Conservation (phyloP, 2,329 filamentous ascomycete genomes). For the Xylaria sp. region DNA sequence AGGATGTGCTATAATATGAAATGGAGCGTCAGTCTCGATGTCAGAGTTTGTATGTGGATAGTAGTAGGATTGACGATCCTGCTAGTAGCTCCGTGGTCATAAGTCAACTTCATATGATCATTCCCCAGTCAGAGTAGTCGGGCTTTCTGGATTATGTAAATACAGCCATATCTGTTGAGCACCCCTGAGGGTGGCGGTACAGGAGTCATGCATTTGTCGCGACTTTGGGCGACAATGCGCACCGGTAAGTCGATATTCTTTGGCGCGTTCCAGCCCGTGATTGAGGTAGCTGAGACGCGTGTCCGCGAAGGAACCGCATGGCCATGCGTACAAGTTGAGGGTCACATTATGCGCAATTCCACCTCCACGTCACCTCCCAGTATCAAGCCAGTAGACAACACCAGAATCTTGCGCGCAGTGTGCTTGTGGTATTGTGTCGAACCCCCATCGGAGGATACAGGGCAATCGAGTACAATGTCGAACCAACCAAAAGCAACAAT, state of each 20-base stretch:
- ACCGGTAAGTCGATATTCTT: background rate
- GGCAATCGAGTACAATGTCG: background rate
- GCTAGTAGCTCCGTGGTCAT: background rate
- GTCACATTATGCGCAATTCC: background rate
- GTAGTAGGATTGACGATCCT: background rate
- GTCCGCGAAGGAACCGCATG: slow-evolving; percentile 11
- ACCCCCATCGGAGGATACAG: slow-evolving; percentile 4
- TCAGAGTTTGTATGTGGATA: background rate
- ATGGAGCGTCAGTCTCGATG: slow-evolving; percentile 54
- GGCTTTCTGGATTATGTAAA: slow-evolving; percentile 2
- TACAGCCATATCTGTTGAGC: background rate
- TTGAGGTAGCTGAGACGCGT: slow-evolving; percentile 1
- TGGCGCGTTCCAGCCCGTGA: background rate
- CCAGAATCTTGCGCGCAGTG: background rate
- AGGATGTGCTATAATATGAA: slow-evolving; percentile 57
- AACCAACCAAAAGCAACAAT: slow-evolving; percentile 8
- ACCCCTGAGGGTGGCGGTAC: background rate
- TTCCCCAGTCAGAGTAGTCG: background rate
- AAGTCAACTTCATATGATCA: slow-evolving; percentile 1
- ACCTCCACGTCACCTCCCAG: background rate
- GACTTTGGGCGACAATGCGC: background rate
- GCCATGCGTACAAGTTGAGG: background rate
- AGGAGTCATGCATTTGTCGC: background rate
- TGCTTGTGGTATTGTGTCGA: background rate
- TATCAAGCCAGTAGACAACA: background rate